These are phyloP conservation scores for Huntiella savannae DNA, from an alignment of 2,329 filamentous ascomycete genomes.

Conservation along the genomic window DNA sequence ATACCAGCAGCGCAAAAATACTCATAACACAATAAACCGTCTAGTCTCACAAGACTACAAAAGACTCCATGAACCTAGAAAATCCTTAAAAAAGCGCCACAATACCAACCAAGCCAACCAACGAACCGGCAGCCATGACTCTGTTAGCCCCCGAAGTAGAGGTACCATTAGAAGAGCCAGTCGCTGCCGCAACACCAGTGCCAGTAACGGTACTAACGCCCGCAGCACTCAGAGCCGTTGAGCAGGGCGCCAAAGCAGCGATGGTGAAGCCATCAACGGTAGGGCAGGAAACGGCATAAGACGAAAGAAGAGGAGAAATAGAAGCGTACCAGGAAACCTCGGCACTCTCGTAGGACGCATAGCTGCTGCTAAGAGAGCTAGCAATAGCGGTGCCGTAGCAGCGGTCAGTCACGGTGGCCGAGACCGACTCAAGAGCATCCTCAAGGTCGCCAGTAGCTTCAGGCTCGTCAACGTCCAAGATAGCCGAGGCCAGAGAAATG, in stretches of 20 bases:
- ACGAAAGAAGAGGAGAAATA: conserved; percentile 14
- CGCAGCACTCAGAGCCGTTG: not conserved
- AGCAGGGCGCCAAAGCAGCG: conserved; percentile 5
- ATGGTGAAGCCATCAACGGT: conserved; percentile 3
- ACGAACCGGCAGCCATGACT: conserved; percentile 14
- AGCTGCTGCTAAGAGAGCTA: conserved; percentile 17
- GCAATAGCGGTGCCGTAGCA: conserved; percentile 18
- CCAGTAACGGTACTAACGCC: not conserved
- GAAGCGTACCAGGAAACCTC: conserved; percentile 17
- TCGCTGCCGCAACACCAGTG: not conserved
- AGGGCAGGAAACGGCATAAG: conserved; percentile 5
- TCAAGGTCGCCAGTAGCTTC: conserved; percentile 7
- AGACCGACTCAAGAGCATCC: conserved; percentile 15
- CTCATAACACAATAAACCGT: not conserved
- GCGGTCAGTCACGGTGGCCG: conserved; percentile 15
- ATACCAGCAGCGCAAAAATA: not conserved
- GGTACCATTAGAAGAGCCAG: not conserved
- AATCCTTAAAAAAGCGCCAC: conserved; percentile 12
- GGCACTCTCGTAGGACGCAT: conserved; percentile 18
- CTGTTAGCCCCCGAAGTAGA: conserved; percentile 1
- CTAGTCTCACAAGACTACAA: too few species aligned
- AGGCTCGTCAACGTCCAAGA: conserved; percentile 9
- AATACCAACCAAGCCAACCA: conserved; percentile 16
- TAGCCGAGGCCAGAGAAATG: conserved; percentile 4
- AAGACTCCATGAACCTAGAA: too few species aligned